Evolutionary conservation across 2,329 filamentous ascomycete genomes (phyloP), one percentile per base, ranked within the genome.

Genomic region (Ophiobolus disseminans): DNA sequence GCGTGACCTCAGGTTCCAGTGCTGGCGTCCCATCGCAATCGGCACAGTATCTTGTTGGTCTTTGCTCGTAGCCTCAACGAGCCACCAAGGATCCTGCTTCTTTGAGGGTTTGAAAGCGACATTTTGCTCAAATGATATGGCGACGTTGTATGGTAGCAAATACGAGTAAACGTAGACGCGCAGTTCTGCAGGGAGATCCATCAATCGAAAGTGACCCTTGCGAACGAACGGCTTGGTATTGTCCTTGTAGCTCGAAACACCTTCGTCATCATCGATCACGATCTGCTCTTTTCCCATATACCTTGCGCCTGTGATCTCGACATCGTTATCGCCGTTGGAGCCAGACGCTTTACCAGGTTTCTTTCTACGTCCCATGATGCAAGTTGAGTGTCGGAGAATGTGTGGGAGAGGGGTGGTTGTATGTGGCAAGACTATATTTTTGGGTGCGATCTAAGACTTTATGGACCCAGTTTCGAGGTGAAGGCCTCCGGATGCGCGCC

Each of bases 171-270:
- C 32, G 9, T 44, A 21, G 16, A 53, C 32, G n/a, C 58, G 60
- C 4, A 63, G 38, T 25, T 63, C 58, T 7, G 52, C 42, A 5
- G 58, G 53, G 10, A 62, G 48, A 21, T 55, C 50, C 17, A 57
- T 42, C 11, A 63, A 53, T 13, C 48, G 41, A 31, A 55, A 62
- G 25, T 26, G 19, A n/a, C 22, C 43, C 22, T 35, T 16, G 5
- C 31, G 35, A 16, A 32, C 21, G 16, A n/a, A 32, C 14, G 17
- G n/a, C 19, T 10, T 9, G 38, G 19, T 10, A 28, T 21, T 34
- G 13, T 21, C 1, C n/a, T 19, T 16, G 8, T 37, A 16, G 16
- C 13, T 7, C 6, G n/a, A n/a, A n/a, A n/a, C n/a, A n/a, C n/a
- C n/a, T n/a, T 34, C 16, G 1, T 21, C 17, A 19, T 37, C 47